Conservation (phyloP, 2,329 filamentous ascomycete species). For the Monosporascus sp. region DNA sequence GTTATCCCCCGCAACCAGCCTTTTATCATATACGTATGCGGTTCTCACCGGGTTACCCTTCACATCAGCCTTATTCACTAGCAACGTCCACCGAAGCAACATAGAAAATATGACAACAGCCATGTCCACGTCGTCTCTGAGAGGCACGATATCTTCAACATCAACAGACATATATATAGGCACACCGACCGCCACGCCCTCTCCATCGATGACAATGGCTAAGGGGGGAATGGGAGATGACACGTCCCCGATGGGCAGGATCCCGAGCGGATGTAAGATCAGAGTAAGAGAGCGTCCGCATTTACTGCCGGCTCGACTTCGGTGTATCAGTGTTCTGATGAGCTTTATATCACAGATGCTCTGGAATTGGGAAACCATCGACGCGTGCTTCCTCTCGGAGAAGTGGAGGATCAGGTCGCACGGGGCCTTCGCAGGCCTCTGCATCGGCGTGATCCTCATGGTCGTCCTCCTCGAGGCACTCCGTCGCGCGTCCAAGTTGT, state of each 20-base stretch:
- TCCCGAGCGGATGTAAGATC: constrained; percentile 13
- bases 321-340: too few species aligned
- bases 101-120: constrained; percentile 11
- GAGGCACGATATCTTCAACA: constrained; percentile 3
- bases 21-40: not conserved
- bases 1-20: not conserved
- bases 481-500: constrained; percentile 64
- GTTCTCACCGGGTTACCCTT: not conserved
- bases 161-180: not conserved
- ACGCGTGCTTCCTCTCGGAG: constrained; percentile 65
- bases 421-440: constrained; percentile 72
- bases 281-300: constrained; percentile 12
- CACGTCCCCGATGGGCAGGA: not conserved
- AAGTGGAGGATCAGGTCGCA: constrained; percentile 68
- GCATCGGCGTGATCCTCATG: constrained; percentile 72
- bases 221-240: constrained; percentile 5
- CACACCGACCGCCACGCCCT: not conserved
- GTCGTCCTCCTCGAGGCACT: constrained; percentile 69
- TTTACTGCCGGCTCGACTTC: not conserved
- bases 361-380: constrained; percentile 74
- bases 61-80: not conserved
- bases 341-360: constrained; percentile 53
- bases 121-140: constrained; percentile 2
- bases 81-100: not conserved
- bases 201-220: constrained; percentile 3